Percentiles rank a stretch among this genome's conserved stretches.
Evolutionary conservation across 805 yeast genomes (phyloP).

Genomic region (Kluyveromyces wickerhamii): DNA sequence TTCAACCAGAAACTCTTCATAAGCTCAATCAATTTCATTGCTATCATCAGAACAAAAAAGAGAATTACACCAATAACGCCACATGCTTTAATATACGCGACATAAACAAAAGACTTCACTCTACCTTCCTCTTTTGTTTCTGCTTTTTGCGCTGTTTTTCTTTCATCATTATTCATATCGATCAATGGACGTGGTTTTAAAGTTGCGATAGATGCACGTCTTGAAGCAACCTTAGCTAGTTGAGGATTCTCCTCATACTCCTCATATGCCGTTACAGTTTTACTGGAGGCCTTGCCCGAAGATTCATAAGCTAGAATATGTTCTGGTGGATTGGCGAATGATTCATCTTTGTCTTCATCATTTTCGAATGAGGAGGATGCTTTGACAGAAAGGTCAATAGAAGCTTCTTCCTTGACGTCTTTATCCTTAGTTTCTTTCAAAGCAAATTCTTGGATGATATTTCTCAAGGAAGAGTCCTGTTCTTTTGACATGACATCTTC

Average conservation of each 20-base stretch:
- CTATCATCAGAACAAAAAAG: constrained; percentile 31
- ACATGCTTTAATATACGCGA: constrained; percentile 53
- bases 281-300: neutral
- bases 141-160: constrained; percentile 38
- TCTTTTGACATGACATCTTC: constrained; percentile 35
- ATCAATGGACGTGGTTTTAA: constrained; percentile 36
- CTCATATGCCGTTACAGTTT: constrained; percentile 7
- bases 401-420: no score
- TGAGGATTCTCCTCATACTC: constrained; percentile 6
- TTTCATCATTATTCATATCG: constrained; percentile 22
- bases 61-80: constrained; percentile 40
- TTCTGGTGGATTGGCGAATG: constrained; percentile 16
- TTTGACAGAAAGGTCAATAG: constrained; percentile 1
- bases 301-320: constrained; percentile 8
- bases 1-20: constrained; percentile 58
- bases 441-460: constrained; percentile 24
- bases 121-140: constrained; percentile 54
- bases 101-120: constrained; percentile 46
- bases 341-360: constrained; percentile 25
- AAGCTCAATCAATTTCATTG: constrained; percentile 31
- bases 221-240: constrained; percentile 17
- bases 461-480: constrained; percentile 28
- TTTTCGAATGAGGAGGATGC: no score
- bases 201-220: constrained; percentile 61
- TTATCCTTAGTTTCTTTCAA: constrained; percentile 17